Percentiles rank a stretch among this genome's conserved stretches.
Evolutionary conservation across 2,329 filamentous ascomycete genomes (phyloP).

Genomic region (Hypomyces perniciosus): DNA sequence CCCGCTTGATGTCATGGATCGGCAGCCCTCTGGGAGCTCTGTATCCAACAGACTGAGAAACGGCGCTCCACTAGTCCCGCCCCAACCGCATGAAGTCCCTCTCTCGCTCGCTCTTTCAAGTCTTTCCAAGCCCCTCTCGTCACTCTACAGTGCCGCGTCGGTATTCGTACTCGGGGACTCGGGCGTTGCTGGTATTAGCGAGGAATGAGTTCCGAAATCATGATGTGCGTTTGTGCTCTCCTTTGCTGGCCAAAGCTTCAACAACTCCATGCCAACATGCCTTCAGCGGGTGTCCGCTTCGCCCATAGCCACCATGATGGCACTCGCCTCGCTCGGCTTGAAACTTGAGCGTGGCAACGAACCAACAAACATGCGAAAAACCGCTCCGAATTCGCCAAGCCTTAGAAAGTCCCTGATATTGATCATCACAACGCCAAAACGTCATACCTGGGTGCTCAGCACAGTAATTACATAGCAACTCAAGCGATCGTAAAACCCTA

Average conservation of each 20-base stretch:
- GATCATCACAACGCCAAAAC: too few species aligned
- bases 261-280: constrained; percentile 1
- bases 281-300: neutral
- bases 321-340: neutral
- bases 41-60: constrained; percentile 6
- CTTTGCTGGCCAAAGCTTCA: constrained; percentile 4
- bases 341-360: too few species aligned
- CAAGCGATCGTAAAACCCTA: neutral
- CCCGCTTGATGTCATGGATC: constrained; percentile 30
- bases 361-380: too few species aligned
- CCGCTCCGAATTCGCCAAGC: too few species aligned
- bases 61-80: constrained; percentile 9
- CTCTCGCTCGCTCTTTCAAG: constrained; percentile 1
- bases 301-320: neutral
- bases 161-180: neutral
- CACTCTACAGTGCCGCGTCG: neutral
- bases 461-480: too few species aligned
- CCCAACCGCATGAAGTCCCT: constrained; percentile 10
- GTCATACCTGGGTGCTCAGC: too few species aligned
- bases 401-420: too few species aligned
- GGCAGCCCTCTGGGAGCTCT: constrained; percentile 14
- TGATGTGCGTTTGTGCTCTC: constrained; percentile 2
- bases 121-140: constrained; percentile 7
- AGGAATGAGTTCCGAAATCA: constrained; percentile 8
- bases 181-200: neutral